Conservation (phyloP, 345 rosid genomes). For the Firmiana major region DNA sequence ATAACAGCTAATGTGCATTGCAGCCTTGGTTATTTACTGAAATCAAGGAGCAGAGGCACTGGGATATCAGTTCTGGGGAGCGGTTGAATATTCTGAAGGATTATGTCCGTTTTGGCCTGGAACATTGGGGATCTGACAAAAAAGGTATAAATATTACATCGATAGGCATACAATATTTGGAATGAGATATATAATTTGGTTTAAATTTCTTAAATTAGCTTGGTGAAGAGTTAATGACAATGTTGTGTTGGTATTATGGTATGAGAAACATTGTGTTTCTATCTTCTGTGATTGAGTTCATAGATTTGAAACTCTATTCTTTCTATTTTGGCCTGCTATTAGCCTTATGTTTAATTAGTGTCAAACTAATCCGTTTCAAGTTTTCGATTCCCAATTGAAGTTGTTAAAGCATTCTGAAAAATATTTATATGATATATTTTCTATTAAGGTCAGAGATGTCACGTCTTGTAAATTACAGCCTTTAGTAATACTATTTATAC, state of each 20-base stretch:
- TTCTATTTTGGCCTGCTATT: neutral
- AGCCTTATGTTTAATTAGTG: neutral
- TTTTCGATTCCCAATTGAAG: neutral
- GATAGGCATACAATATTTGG: neutral
- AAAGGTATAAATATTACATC: constrained; percentile 45
- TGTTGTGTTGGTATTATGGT: neutral
- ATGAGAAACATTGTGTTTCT: neutral
- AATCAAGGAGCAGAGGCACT: constrained; percentile 90
- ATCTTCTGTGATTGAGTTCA: neutral
- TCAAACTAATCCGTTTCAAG: neutral
- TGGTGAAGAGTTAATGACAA: neutral
- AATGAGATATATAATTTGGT: neutral
- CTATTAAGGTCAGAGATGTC: neutral
- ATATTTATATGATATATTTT: neutral
- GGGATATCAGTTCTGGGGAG: constrained; percentile 91
- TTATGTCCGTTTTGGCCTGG: constrained; percentile 69
- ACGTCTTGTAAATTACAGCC: neutral
- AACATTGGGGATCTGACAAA: constrained; percentile 95
- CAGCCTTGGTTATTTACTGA: constrained; percentile 99
- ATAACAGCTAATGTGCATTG: constrained; percentile 18
- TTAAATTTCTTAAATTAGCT: neutral
- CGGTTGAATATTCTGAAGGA: constrained; percentile 81
- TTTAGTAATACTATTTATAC: neutral
- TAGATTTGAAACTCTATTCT: neutral
- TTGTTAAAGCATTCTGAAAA: neutral